Evolutionary conservation across 2,329 filamentous ascomycete genomes (phyloP).

Genomic region (Fusarium coffeatum): DNA sequence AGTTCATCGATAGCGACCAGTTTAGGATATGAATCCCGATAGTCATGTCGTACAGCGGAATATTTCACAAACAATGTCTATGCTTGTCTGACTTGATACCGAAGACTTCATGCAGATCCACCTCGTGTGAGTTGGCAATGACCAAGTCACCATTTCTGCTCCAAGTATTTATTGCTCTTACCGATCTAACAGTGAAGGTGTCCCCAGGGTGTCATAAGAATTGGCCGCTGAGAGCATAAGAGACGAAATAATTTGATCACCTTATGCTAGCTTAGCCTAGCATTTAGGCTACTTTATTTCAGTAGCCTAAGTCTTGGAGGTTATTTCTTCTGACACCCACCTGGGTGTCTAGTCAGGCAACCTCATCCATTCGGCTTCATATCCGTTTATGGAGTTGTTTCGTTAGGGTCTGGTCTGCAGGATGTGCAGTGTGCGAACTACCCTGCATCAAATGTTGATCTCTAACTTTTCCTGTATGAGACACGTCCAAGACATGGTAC

Average conservation of each 20-base stretch:
- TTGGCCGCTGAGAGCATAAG: too few relatives aligned
- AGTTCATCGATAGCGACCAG: not conserved
- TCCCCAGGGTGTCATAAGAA: too few relatives aligned
- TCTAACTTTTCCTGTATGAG: not conserved
- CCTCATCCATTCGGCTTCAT: not conserved
- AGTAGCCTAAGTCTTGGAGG: too few relatives aligned
- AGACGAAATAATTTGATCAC: too few relatives aligned
- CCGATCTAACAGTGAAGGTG: not conserved
- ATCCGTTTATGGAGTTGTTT: not conserved
- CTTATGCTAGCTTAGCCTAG: too few relatives aligned
- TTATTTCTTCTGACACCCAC: too few relatives aligned
- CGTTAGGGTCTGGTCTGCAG: not conserved
- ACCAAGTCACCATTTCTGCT: not conserved
- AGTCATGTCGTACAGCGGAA: not conserved
- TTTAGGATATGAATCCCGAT: not conserved
- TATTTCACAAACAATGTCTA: not conserved
- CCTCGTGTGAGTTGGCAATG: not conserved
- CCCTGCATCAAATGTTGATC: slow-evolving; percentile 20
- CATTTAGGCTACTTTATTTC: too few relatives aligned
- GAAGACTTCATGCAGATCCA: not conserved
- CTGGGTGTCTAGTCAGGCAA: not conserved
- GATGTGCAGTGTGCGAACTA: slow-evolving; percentile 21
- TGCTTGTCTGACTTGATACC: not conserved
- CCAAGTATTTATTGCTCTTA: not conserved
- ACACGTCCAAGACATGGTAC: not conserved